Conservation (phyloP, 441 rosid species). For the Erodium trifolium region DNA sequence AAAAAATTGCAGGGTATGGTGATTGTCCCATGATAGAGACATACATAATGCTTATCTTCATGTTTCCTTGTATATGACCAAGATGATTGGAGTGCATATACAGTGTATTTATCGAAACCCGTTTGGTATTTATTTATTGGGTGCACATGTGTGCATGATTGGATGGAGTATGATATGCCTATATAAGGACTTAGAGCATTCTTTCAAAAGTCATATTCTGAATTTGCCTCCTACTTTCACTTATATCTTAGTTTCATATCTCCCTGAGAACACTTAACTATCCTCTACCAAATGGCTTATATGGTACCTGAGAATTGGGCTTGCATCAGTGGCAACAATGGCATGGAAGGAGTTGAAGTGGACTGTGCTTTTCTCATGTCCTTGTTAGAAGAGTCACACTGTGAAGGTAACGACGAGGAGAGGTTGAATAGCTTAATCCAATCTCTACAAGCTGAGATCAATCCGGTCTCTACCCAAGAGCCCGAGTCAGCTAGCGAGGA, state of each 20-base stretch:
- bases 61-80: background rate
- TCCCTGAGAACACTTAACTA: background rate
- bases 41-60: slow-evolving; percentile 7
- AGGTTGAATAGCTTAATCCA: slow-evolving; percentile 34
- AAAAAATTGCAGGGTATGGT: slow-evolving; percentile 4
- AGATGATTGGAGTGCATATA: slow-evolving; percentile 6
- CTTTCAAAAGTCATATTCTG: slow-evolving; percentile 6
- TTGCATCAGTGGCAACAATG: slow-evolving; percentile 1
- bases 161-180: background rate
- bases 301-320: slow-evolving; percentile 20
- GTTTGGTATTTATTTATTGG: slow-evolving; percentile 1
- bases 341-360: slow-evolving; percentile 13
- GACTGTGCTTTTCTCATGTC: slow-evolving; percentile 30
- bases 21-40: slow-evolving; percentile 7
- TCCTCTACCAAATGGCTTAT: slow-evolving; percentile 24
- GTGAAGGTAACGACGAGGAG: slow-evolving; percentile 27
- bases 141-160: background rate
- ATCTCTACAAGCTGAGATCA: slow-evolving; percentile 41
- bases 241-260: too few relatives aligned
- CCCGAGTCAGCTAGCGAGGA: background rate
- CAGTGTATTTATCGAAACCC: slow-evolving; percentile 1
- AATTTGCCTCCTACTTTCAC: background rate
- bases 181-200: background rate
- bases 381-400: slow-evolving; percentile 30
- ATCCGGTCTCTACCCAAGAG: slow-evolving; percentile 13